These are phyloP conservation scores for Rheum nobile DNA, from an alignment of 148 eudicot species.

Conservation along the genomic window DNA sequence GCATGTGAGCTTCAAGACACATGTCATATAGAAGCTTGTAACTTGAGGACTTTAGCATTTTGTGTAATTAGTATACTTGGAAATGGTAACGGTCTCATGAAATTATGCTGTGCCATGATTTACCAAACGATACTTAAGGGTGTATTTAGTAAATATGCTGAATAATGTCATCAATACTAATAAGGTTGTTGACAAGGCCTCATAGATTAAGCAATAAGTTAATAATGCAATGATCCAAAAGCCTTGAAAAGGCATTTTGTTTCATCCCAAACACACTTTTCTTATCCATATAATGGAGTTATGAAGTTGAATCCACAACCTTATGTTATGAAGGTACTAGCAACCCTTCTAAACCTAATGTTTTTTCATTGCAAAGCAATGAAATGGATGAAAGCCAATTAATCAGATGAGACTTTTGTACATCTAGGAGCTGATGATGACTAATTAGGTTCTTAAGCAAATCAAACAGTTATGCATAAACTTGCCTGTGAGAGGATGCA, in stretches of 20 bases:
- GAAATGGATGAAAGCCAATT: background rate
- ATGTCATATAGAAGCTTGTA: background rate
- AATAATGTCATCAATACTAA: background rate
- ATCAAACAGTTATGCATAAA: background rate
- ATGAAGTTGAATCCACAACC: too few species aligned
- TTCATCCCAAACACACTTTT: too few species aligned
- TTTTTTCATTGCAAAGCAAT: too few species aligned
- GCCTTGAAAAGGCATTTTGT: too few species aligned
- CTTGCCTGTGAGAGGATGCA: conserved; percentile 72
- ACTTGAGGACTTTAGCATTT: background rate
- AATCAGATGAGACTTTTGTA: background rate
- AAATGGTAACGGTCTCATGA: background rate
- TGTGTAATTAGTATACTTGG: background rate
- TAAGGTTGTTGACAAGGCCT: too few species aligned
- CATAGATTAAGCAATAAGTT: too few species aligned
- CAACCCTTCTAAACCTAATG: too few species aligned
- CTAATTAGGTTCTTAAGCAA: background rate
- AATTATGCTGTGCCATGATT: background rate
- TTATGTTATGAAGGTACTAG: too few species aligned
- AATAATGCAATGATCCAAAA: too few species aligned
- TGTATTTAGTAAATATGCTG: background rate
- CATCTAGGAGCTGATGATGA: background rate
- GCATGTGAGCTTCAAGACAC: background rate
- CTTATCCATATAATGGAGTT: too few species aligned
- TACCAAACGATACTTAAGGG: background rate